phyloP scores from a whole-genome alignment of 179 eudicot genomes.

The Corrigiola litoralis region DNA sequence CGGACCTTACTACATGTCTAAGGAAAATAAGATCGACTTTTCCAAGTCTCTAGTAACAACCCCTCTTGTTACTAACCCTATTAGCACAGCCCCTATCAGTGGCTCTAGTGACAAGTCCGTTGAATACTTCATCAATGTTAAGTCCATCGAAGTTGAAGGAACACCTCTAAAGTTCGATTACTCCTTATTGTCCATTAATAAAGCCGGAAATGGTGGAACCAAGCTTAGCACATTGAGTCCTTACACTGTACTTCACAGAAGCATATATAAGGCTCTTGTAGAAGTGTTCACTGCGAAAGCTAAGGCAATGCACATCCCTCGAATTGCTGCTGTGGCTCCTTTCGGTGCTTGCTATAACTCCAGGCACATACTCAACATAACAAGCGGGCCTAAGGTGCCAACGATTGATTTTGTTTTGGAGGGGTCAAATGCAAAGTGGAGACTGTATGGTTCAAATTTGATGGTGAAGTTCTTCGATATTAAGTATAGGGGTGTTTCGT shows the following conservation, averaged over 20 bases:
- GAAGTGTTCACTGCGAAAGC: conserved; percentile 15
- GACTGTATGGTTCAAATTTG: conserved; percentile 39
- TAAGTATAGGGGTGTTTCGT: conserved; percentile 21
- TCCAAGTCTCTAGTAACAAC: conserved; percentile 17
- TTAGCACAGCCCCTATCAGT: no score
- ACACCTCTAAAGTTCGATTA: conserved; percentile 2
- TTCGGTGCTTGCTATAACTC: conserved; percentile 42
- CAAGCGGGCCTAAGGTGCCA: conserved; percentile 29
- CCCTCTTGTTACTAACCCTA: conserved; percentile 18
- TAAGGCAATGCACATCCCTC: conserved; percentile 14
- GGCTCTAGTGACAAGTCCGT: conserved; percentile 16
- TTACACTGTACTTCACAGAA: conserved; percentile 19
- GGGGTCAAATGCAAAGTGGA: conserved; percentile 42
- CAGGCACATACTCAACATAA: not conserved
- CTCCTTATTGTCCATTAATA: conserved; percentile 8
- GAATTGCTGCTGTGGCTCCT: conserved; percentile 25
- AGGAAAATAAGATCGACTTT: not conserved
- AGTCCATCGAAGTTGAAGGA: conserved; percentile 17
- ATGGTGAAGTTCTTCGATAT: conserved; percentile 35
- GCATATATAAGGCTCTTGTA: conserved; percentile 17
- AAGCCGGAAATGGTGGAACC: conserved; percentile 18
- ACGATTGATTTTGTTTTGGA: conserved; percentile 35
- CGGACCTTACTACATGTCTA: conserved; percentile 35
- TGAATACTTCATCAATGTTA: conserved; percentile 24
- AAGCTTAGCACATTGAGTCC: conserved; percentile 23